Conservation (phyloP, 2,329 filamentous ascomycete species). For the Phoma herbarum region DNA sequence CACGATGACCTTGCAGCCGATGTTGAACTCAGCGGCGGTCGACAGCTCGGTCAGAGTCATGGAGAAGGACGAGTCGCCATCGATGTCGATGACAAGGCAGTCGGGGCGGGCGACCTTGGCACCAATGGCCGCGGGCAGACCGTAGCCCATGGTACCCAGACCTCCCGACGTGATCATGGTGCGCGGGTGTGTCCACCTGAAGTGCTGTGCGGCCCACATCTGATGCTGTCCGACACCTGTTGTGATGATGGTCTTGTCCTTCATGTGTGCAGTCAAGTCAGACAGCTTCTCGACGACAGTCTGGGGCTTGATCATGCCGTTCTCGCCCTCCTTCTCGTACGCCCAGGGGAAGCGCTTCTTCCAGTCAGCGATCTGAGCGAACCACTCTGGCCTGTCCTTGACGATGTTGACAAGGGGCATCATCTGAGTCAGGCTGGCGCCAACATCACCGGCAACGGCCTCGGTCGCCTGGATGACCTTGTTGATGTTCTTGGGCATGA, state of each 20-base stretch:
- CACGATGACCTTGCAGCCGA: conserved; percentile 92
- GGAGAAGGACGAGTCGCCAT: conserved; percentile 98
- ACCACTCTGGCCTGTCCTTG: conserved; percentile 82
- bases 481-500: conserved; percentile 99
- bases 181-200: conserved; percentile 89
- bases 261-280: conserved; percentile 79
- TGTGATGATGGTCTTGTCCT: conserved; percentile 85
- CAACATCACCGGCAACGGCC: conserved; percentile 92
- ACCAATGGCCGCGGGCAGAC: conserved; percentile 92
- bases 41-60: conserved; percentile 98
- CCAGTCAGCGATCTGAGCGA: conserved; percentile 87
- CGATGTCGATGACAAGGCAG: conserved; percentile 90
- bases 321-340: conserved; percentile 79
- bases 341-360: conserved; percentile 89
- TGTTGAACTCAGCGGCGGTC: conserved; percentile 94
- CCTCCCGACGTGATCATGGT: conserved; percentile 97
- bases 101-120: conserved; percentile 87
- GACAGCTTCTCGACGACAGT: conserved; percentile 90
- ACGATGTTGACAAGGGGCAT: conserved; percentile 74
- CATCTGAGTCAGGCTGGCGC: conserved; percentile 77
- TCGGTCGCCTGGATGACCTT: conserved; percentile 98
- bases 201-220: conserved; percentile 98
- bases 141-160: conserved; percentile 95
- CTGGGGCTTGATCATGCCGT: conserved; percentile 92
- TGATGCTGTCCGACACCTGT: conserved; percentile 98